Evolutionary conservation across 352 stramenopile genomes (phyloP).

Genomic region (Globisporangium camurandrum): DNA sequence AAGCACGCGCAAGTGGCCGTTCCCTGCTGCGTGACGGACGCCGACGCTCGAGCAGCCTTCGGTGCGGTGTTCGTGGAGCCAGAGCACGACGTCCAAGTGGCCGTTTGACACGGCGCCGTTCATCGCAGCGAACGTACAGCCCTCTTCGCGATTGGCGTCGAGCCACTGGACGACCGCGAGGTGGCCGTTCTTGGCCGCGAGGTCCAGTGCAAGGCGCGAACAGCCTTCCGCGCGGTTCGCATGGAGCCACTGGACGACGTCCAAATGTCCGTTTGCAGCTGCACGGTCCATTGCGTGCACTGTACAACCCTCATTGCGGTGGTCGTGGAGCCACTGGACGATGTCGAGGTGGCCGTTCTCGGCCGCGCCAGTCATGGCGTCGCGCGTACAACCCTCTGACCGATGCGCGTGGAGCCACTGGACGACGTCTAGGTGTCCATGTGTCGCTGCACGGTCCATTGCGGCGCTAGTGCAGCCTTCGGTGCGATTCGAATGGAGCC

Average conservation of each 20-base stretch:
- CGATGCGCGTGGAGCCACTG: conserved; percentile 32
- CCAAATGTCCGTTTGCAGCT: conserved; percentile 33
- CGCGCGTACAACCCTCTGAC: conserved; percentile 24
- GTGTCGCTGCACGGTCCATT: conserved; percentile 32
- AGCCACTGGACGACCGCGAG: conserved; percentile 46
- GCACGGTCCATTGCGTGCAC: conserved; percentile 38
- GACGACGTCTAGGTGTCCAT: conserved; percentile 28
- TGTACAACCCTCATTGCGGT: conserved; percentile 29
- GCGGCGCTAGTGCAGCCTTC: conserved; percentile 22
- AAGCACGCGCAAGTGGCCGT: conserved; percentile 29
- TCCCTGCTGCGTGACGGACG: conserved; percentile 26
- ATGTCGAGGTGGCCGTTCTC: conserved; percentile 24
- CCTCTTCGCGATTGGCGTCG: conserved; percentile 25
- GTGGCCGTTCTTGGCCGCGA: conserved; percentile 42
- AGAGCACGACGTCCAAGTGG: conserved; percentile 46
- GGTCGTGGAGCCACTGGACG: conserved; percentile 27
- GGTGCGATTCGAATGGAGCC: conserved; percentile 20
- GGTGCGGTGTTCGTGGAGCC: conserved; percentile 31
- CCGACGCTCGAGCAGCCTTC: conserved; percentile 32
- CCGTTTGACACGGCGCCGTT: conserved; percentile 33
- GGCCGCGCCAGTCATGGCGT: conserved; percentile 34
- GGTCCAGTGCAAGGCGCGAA: conserved; percentile 33
- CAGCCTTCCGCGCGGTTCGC: conserved; percentile 29
- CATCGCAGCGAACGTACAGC: conserved; percentile 39
- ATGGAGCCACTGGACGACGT: conserved; percentile 39